Conservation (phyloP, 495 filamentous ascomycete species). For the Podospora comata region DNA sequence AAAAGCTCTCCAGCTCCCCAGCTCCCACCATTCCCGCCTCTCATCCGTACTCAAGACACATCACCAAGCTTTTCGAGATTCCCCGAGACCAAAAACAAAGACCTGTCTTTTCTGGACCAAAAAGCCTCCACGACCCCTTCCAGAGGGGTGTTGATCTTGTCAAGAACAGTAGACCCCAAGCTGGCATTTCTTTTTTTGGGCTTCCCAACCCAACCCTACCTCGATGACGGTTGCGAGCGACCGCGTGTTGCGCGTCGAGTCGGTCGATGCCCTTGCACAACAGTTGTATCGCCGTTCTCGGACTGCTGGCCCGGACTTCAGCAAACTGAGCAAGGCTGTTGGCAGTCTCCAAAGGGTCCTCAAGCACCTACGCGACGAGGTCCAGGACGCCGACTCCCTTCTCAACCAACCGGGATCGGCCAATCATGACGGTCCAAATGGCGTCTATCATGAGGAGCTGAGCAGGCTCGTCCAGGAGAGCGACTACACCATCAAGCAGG, state of each 20-base stretch:
- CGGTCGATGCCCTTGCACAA: slow-evolving; percentile 41
- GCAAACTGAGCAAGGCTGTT: slow-evolving; percentile 36
- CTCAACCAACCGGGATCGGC: slow-evolving; percentile 34
- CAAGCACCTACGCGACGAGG: slow-evolving; percentile 48
- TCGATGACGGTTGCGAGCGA: slow-evolving; percentile 27
- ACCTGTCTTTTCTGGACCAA: background rate
- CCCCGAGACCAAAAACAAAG: background rate
- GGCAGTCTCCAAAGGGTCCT: slow-evolving; percentile 47
- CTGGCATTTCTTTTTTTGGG: slow-evolving; percentile 4
- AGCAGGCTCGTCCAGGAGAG: slow-evolving; percentile 47
- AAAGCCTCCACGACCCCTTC: background rate
- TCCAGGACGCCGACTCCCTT: slow-evolving; percentile 47
- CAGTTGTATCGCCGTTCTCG: slow-evolving; percentile 40
- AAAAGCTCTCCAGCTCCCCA: background rate
- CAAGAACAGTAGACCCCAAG: background rate
- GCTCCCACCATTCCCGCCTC: background rate
- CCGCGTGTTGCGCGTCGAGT: slow-evolving; percentile 36
- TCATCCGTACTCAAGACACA: background rate
- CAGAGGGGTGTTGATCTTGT: slow-evolving; percentile 1
- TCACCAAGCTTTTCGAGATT: background rate
- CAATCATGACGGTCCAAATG: slow-evolving; percentile 16
- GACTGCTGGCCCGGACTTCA: slow-evolving; percentile 40
- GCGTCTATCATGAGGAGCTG: slow-evolving; percentile 43
- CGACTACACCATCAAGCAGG: slow-evolving; percentile 47
- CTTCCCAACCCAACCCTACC: background rate